Percentiles rank a stretch among this genome's conserved stretches.
Evolutionary conservation across 805 yeast genomes (phyloP).

Genomic region (Myxozyma neglecta): DNA sequence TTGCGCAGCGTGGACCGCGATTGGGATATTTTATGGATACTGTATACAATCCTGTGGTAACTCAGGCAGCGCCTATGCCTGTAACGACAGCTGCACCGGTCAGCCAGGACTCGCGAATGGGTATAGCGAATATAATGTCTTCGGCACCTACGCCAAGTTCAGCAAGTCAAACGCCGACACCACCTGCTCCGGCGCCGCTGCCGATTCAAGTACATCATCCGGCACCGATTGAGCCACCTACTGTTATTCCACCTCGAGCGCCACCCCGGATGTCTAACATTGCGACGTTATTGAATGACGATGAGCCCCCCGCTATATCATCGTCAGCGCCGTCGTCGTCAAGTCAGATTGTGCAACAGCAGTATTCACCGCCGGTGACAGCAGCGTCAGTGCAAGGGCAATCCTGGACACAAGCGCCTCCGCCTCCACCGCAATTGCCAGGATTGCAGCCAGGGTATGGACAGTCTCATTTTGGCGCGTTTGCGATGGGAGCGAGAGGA

Average conservation of each 20-base stretch:
- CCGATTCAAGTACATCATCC: neutral
- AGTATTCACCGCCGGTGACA: neutral
- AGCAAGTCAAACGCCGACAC: neutral
- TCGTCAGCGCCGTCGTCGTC: constrained; percentile 11
- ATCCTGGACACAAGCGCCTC: neutral
- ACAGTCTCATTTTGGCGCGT: neutral
- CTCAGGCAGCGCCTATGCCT: neutral
- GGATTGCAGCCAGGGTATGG: neutral
- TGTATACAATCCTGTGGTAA: neutral
- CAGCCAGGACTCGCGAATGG: constrained; percentile 5
- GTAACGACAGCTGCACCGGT: neutral
- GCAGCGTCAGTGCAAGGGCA: neutral
- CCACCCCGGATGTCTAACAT: constrained; percentile 23
- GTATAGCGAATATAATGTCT: constrained; percentile 3
- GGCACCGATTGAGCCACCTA: neutral
- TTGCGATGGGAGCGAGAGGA: neutral
- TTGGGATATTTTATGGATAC: constrained; percentile 9
- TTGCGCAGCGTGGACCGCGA: constrained; percentile 19
- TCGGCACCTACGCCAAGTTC: constrained; percentile 8
- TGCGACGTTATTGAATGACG: constrained; percentile 21
- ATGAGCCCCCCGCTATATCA: neutral
- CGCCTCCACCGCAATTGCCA: constrained; percentile 4
- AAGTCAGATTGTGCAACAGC: neutral
- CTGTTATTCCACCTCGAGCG: neutral
- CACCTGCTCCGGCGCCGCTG: neutral